Evolutionary conservation across 2,329 filamentous ascomycete genomes (phyloP), one percentile per base, ranked within the genome.

Genomic region (Sarocladium oryzae): DNA sequence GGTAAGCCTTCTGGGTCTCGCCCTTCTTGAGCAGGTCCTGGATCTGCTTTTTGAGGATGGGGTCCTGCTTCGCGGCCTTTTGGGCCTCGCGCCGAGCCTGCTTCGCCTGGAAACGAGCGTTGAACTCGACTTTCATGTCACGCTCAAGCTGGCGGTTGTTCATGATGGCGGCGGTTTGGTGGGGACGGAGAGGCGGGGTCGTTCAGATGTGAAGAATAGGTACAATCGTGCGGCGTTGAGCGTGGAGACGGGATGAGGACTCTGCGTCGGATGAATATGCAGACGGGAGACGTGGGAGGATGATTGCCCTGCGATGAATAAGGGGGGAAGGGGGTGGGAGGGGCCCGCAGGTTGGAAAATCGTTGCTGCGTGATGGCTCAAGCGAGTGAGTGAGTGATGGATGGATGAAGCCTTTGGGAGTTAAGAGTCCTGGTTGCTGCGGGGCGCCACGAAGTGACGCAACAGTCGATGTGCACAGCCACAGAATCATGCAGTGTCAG

Each of bases 81-180:
- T 77, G 73, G 52, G 79, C 77, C 60, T 82, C 79, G 59, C 78
- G 77, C 32, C 79, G 76, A 56, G 79, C 78, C 61, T 82, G 78
- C 63, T 82, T 82, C 52, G 78, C 79, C 65, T 81, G 77, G 67
- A 83, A 81, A 64, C 79, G 76, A 54, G 79, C 79, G 63, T 82
- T 78, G 64, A 82, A 81, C 66, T 82, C 79, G 66, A 78, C 74
- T 62, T 82, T 77, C 75, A 78, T 82, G 66, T 82, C 79, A 66
- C 78, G 74, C 57, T 77, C 73, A 53, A 74, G 69, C 63, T 82
- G 78, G 63, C 78, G 74, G 66, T 79, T 80, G 54, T 77, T 76
- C 79, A 82, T 82, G 52, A 54, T 71, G 65, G 54, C 32, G 46
- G 32, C n/a, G 26, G 21, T 28, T 7, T 46, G 41, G 23, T 28